These are phyloP conservation scores for Fusarium sarcochroum DNA, from an alignment of 2,329 filamentous ascomycete species.

Conservation along the genomic window DNA sequence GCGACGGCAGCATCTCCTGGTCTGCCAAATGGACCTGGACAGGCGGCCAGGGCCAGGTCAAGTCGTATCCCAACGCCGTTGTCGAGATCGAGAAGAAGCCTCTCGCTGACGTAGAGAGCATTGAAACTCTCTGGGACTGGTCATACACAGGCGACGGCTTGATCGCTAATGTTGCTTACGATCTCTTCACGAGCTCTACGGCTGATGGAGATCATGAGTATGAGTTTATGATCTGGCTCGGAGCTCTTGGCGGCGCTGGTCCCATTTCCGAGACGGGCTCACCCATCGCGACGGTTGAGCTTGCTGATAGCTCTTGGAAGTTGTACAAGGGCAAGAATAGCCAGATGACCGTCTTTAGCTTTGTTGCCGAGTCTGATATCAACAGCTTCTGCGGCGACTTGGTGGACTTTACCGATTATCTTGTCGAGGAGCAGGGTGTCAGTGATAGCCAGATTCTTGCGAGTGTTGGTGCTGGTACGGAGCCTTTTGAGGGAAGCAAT, in stretches of 20 bases:
- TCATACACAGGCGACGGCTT: slow-evolving; percentile 63
- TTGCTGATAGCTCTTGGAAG: slow-evolving; percentile 67
- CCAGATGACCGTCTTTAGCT: slow-evolving; percentile 71
- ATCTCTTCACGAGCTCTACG: slow-evolving; percentile 67
- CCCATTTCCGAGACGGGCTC: slow-evolving; percentile 61
- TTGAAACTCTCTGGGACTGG: slow-evolving; percentile 54
- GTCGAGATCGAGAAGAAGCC: slow-evolving; percentile 49
- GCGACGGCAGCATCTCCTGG: slow-evolving; percentile 55
- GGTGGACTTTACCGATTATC: slow-evolving; percentile 69
- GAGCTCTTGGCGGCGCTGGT: slow-evolving; percentile 38
- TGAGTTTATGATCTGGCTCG: slow-evolving; percentile 48
- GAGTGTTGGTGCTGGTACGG: slow-evolving; percentile 68
- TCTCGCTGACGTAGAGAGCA: slow-evolving; percentile 48
- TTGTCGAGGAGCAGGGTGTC: slow-evolving; percentile 63
- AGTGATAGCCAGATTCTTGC: slow-evolving; percentile 66
- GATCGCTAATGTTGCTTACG: slow-evolving; percentile 70
- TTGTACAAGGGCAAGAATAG: slow-evolving; percentile 71
- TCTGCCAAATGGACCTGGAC: slow-evolving; percentile 57
- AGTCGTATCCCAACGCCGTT: slow-evolving; percentile 60
- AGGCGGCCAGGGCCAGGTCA: slow-evolving; percentile 56
- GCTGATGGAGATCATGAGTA: slow-evolving; percentile 64
- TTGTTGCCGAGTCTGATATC: slow-evolving; percentile 54
- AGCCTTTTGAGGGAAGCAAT: slow-evolving; percentile 67
- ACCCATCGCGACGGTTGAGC: slow-evolving; percentile 66
- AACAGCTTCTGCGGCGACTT: slow-evolving; percentile 69